These are phyloP conservation scores for Erysimum cheiranthoides DNA, from an alignment of 345 rosid species.

Conservation along the genomic window DNA sequence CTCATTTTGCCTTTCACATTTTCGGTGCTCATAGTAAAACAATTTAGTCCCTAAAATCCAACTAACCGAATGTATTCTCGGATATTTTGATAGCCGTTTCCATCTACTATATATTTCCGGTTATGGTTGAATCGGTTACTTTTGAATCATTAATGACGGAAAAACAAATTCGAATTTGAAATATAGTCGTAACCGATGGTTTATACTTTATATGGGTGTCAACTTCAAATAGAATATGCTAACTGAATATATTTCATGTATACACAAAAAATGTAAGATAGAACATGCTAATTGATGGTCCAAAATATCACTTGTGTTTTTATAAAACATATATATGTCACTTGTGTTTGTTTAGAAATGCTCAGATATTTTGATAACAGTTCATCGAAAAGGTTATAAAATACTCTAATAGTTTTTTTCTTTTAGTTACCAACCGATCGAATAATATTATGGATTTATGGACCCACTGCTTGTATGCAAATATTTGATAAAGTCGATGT, in stretches of 20 bases:
- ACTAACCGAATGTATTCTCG: neutral
- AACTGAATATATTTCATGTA: conserved; percentile 5
- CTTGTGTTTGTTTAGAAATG: neutral
- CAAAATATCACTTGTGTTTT: neutral
- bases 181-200: conserved; percentile 3
- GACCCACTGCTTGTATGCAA: conserved; percentile 35
- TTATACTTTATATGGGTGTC: conserved; percentile 12
- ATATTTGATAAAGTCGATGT: conserved; percentile 25
- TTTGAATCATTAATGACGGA: neutral
- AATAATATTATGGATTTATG: conserved; percentile 35
- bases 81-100: neutral
- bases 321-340: no score
- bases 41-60: conserved; percentile 2
- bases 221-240: neutral
- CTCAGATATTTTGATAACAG: conserved; percentile 10
- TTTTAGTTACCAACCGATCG: conserved; percentile 15
- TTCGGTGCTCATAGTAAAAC: conserved; percentile 33
- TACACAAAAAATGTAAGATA: neutral
- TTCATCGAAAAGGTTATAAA: neutral
- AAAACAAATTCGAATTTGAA: neutral
- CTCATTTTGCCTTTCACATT: conserved; percentile 17
- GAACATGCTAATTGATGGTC: neutral
- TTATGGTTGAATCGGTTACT: neutral
- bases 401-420: neutral
- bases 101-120: neutral